Conservation (phyloP, 108 stramenopile species). For the Skeletonema marinoi region DNA sequence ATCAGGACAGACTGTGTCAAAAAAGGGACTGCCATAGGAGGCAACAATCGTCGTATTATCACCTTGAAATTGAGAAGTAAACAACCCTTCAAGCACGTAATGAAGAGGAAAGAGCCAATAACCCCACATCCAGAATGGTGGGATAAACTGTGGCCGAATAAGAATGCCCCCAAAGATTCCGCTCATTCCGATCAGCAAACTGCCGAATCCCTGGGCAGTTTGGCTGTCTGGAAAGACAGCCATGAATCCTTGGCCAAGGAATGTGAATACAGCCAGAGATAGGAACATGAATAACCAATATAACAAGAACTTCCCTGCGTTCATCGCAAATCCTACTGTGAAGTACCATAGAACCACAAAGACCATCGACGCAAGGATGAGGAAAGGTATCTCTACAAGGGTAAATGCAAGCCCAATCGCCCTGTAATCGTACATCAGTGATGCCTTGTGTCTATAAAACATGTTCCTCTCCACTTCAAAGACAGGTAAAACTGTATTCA, state of each 20-base stretch:
- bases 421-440: constrained; percentile 61
- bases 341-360: constrained; percentile 67
- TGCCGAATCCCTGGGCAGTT: constrained; percentile 59
- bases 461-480: constrained; percentile 80
- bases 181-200: constrained; percentile 49
- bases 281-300: constrained; percentile 49
- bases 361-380: constrained; percentile 49
- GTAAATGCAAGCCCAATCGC: constrained; percentile 55
- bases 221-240: constrained; percentile 54
- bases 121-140: constrained; percentile 48
- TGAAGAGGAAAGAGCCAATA: constrained; percentile 58
- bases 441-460: constrained; percentile 77
- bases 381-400: constrained; percentile 66
- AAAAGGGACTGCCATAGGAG: constrained; percentile 50
- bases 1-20: constrained; percentile 38
- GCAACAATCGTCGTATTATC: constrained; percentile 64
- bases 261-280: constrained; percentile 42
- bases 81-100: constrained; percentile 63
- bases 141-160: constrained; percentile 61
- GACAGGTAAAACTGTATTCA: constrained; percentile 63
- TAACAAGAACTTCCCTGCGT: constrained; percentile 63
- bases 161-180: constrained; percentile 65
- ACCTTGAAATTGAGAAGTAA: constrained; percentile 57
- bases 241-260: constrained; percentile 57
- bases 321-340: constrained; percentile 49